Base-by-base conservation (phyloP, 768 basidiomycete species). In the Serendipita sp. region DNA sequence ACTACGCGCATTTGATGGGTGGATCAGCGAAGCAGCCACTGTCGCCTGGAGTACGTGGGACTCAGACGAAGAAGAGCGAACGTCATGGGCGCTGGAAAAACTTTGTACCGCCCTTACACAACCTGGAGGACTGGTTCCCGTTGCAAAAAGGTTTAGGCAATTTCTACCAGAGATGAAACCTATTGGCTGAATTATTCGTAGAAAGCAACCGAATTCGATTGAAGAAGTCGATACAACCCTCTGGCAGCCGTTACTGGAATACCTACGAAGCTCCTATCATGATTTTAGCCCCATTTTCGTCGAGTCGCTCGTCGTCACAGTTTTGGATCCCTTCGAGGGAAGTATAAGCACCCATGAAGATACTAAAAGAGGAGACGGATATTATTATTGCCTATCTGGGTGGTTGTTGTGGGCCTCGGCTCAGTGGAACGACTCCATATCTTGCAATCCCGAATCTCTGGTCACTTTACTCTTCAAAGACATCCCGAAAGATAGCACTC, bases 81-180 rank as follows among this genome's bases (percentile, higher is more conserved):
- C 89, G 70, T 73, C 72, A 55, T 86, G 83, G 80, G 86, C 86
- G 4, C 70, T 89, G 46, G 86, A 88, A 63, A 73, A 74, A 40
- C 73, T 98, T 1, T 85, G 83, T 63, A 82, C 85, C 53, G 79
- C 74, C 0, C 74, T 98, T 11, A 68, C 88, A 58, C 83, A 83
- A 64, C 81, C 79, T 66, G 91, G 91, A 8, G 81, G 77, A 8
- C 75, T 97, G 5, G 85, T 97, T 2, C 93, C 95, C 5, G 68
- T 87, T 1, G 86, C 91, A 1, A 88, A 84, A 75, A 92, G 85
- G 95, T 94, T 36, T 4, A 44, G 37, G 27, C 13, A 43, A 11
- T 55, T 62, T 33, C 31, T 3, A 58, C 33, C 15, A 0, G 64
- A 3, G 5, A 5, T 64, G n/a, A 36, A 65, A 64, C n/a, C 71